These are phyloP conservation scores for Calocera cornea DNA, from an alignment of 768 basidiomycete genomes.

Conservation along the genomic window DNA sequence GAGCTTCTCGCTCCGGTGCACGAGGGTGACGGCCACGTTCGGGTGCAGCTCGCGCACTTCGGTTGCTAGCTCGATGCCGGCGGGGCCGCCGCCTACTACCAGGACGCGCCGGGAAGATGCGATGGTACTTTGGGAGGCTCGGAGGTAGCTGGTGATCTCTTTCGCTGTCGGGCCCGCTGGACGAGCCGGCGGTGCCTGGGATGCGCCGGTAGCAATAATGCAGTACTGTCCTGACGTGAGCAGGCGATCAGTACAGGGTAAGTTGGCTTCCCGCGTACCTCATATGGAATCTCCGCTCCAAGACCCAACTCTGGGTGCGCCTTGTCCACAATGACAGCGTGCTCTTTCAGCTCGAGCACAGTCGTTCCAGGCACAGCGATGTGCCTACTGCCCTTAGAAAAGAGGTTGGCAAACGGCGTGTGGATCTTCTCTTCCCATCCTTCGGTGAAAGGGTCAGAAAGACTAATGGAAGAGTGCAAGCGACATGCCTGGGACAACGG, in stretches of 20 bases:
- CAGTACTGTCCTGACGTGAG: slow-evolving; percentile 15
- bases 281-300: slow-evolving; percentile 19
- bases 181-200: slow-evolving; percentile 21
- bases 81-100: slow-evolving; percentile 58
- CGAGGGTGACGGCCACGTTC: slow-evolving; percentile 40
- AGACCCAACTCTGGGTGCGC: slow-evolving; percentile 19
- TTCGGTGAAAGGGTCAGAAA: neutral
- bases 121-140: slow-evolving; percentile 19
- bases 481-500: slow-evolving; percentile 20
- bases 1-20: slow-evolving; percentile 43
- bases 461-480: neutral
- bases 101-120: slow-evolving; percentile 38
- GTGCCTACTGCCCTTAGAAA: slow-evolving; percentile 16
- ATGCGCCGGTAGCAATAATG: slow-evolving; percentile 22
- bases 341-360: slow-evolving; percentile 19
- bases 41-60: slow-evolving; percentile 47
- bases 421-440: slow-evolving; percentile 22
- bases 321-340: slow-evolving; percentile 19
- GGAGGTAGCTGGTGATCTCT: neutral
- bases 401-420: slow-evolving; percentile 18
- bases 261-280: slow-evolving; percentile 12
- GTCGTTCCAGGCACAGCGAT: slow-evolving; percentile 20
- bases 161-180: slow-evolving; percentile 8
- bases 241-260: neutral
- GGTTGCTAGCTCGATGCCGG: slow-evolving; percentile 59